A percentile compares a stretch with the other conserved stretches of the same genome.
These are phyloP conservation scores for Clarireedia monteithiana DNA, from an alignment of 2,329 filamentous ascomycete genomes.

Conservation along the genomic window DNA sequence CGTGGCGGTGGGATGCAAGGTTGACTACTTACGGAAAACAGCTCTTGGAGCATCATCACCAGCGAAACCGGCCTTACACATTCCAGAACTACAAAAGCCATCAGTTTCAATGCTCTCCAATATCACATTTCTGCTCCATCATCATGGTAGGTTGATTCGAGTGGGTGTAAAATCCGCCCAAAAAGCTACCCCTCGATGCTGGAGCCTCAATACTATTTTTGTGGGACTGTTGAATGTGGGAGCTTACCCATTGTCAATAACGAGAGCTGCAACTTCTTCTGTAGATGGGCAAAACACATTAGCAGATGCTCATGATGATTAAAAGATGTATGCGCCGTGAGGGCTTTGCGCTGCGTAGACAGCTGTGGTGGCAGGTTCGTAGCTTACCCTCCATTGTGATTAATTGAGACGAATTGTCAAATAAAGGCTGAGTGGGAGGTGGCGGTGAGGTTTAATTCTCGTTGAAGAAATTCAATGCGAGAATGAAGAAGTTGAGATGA, in stretches of 20 bases:
- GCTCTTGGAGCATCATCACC: constrained; percentile 99
- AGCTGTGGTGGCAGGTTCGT: constrained; percentile 1
- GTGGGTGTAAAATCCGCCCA: constrained; percentile 1
- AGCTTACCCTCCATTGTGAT: constrained; percentile 34
- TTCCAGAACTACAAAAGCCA: constrained; percentile 73
- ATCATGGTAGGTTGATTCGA: constrained; percentile 10
- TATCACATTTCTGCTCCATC: constrained; percentile 7
- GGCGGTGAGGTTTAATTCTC: constrained; percentile 7
- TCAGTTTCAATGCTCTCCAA: constrained; percentile 17
- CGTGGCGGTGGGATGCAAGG: constrained; percentile 19
- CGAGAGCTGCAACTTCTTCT: constrained; percentile 99
- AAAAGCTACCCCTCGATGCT: constrained; percentile 19
- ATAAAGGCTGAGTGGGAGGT: constrained; percentile 9
- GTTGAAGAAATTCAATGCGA: neutral
- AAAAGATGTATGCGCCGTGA: constrained; percentile 16
- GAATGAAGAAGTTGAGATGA: constrained; percentile 1
- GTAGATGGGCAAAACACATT: constrained; percentile 30
- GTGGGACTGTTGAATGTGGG: constrained; percentile 27
- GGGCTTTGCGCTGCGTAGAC: neutral
- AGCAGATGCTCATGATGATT: constrained; percentile 18
- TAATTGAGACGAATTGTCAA: constrained; percentile 30
- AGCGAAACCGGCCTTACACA: constrained; percentile 99
- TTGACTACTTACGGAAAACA: constrained; percentile 90
- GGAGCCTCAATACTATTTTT: constrained; percentile 8
- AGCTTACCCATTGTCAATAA: constrained; percentile 99